Conservation (phyloP, 2,329 filamentous ascomycete species). For the Colletotrichum destructivum region DNA sequence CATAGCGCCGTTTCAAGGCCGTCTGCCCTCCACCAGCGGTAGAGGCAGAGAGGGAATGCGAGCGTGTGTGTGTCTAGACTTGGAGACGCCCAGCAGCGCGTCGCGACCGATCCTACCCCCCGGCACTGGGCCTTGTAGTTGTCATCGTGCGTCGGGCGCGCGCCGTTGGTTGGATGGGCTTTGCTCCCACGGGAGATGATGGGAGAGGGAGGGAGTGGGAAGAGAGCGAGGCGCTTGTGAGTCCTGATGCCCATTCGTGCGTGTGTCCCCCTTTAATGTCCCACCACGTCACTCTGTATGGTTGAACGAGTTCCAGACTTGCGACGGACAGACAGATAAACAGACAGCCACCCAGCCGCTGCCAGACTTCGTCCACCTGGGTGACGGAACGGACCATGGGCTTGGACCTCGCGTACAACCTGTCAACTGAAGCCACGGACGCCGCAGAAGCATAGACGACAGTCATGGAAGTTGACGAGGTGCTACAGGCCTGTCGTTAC, state of each 20-base stretch:
- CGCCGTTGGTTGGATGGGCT: slow-evolving; percentile 33
- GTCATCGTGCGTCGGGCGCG: slow-evolving; percentile 3
- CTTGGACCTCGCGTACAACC: slow-evolving; percentile 19
- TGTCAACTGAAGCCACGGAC: slow-evolving; percentile 35
- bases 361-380: not conserved
- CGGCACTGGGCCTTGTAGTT: slow-evolving; percentile 12
- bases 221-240: slow-evolving; percentile 17
- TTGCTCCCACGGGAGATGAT: slow-evolving; percentile 27
- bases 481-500: too few relatives aligned
- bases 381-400: not conserved
- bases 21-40: slow-evolving; percentile 26
- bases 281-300: slow-evolving; percentile 1
- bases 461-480: not conserved
- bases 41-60: not conserved
- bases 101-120: slow-evolving; percentile 34
- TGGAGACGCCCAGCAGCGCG: slow-evolving; percentile 19
- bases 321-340: too few relatives aligned
- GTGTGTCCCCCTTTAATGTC: not conserved
- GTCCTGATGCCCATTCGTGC: not conserved
- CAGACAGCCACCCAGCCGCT: too few relatives aligned
- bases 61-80: too few relatives aligned
- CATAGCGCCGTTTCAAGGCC: slow-evolving; percentile 41
- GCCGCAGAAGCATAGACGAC: slow-evolving; percentile 11
- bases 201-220: not conserved
- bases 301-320: not conserved